Base-by-base conservation (phyloP, 768 basidiomycete species). In the Hemileccinum rubropunctum region DNA sequence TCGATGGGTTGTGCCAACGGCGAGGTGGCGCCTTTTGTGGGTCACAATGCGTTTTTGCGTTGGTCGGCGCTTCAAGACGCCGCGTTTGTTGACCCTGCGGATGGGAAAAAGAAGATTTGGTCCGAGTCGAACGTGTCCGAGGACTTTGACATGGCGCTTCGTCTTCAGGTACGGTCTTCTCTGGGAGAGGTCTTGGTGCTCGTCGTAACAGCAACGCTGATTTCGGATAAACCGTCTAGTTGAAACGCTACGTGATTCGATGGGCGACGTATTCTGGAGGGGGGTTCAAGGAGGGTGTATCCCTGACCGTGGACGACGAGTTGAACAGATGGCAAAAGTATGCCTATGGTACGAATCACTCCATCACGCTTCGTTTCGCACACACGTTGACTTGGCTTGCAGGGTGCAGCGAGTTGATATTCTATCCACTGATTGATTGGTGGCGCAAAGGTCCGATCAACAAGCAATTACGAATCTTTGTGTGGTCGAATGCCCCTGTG, bases 241-340 rank as follows among this genome's bases (percentile, higher is more conserved):
- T 64, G 54, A 64, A 51, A 39, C 49, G 48, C 6, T 66, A 66
- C 23, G 23, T 11, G 3, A 64, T 69, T 37, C 83, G 59, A 10
- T 73, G 88, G 91, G 86, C 91, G n/a, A 88, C 86, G 1, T 95
- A 95, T 64, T 87, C 84, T 3, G 76, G 87, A 14, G 87, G 91
- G 39, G 89, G 83, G 0, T 95, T 95, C 77, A 88, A 94, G 71
- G 93, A 97, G 62, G 93, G 93, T 55, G 92, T 97, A n/a, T 90
- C 88, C 1, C 72, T 97, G 2, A 94, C 93, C 0, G 86, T 84
- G 50, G 91, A 93, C 48, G 93, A 97, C 61, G 93, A 97, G 62
- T 69, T 97, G n/a, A 94, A 94, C 62, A 67, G 93, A 7, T 97
- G 93, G 93, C 90, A 94, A 54, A 95, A 95, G 61, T 91, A 90